Percentiles rank a stretch among this genome's conserved stretches.
phyloP scores from a whole-genome alignment of 768 basidiomycete genomes.

The Atractiella rhizophila region DNA sequence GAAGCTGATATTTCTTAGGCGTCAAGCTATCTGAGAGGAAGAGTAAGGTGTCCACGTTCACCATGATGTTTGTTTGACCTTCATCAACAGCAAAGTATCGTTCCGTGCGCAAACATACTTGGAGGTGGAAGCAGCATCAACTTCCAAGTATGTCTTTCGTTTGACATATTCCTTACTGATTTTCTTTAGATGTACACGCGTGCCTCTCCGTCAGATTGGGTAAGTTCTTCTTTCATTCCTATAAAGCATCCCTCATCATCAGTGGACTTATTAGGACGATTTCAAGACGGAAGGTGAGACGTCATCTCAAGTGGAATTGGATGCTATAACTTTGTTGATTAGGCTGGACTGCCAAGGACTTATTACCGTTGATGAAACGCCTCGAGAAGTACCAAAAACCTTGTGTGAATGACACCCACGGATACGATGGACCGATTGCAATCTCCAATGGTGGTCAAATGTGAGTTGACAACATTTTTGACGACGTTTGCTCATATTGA shows the following conservation, averaged over 20 bases:
- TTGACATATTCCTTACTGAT: too few species aligned
- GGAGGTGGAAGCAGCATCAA: slow-evolving; percentile 33
- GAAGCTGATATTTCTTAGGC: slow-evolving; percentile 35
- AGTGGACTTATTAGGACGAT: slow-evolving; percentile 26
- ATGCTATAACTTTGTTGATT: background rate
- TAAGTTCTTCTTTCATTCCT: slow-evolving; percentile 1
- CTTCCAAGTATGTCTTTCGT: too few species aligned
- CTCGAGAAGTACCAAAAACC: slow-evolving; percentile 57
- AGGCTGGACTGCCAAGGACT: slow-evolving; percentile 25
- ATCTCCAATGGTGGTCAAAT: slow-evolving; percentile 40
- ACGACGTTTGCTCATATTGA: too few species aligned
- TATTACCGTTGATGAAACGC: slow-evolving; percentile 47
- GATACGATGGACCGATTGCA: slow-evolving; percentile 47
- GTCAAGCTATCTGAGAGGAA: background rate
- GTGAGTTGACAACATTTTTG: too few species aligned
- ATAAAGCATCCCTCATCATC: slow-evolving; percentile 14
- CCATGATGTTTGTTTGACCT: too few species aligned
- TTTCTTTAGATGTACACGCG: slow-evolving; percentile 55
- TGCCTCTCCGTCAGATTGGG: slow-evolving; percentile 43
- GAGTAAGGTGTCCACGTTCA: background rate
- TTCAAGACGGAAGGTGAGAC: slow-evolving; percentile 43
- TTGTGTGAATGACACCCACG: slow-evolving; percentile 38
- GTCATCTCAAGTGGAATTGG: background rate
- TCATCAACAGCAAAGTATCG: too few species aligned
- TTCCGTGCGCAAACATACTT: slow-evolving; percentile 43